These are phyloP conservation scores for Pyrus pyrifolia DNA, from an alignment of 306 rosid species.

Conservation along the genomic window DNA sequence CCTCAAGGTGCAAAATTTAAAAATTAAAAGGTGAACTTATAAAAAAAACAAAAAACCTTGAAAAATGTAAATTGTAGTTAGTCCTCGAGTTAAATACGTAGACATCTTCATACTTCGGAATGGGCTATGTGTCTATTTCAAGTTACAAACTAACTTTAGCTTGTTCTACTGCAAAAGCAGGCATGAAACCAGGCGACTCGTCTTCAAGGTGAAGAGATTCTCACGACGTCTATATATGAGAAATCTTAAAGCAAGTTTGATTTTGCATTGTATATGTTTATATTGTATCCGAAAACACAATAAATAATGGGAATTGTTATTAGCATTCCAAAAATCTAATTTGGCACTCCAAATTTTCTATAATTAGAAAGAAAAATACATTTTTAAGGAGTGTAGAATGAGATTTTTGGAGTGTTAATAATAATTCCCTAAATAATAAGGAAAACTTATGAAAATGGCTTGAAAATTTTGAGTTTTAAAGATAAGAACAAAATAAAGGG, in stretches of 20 bases:
- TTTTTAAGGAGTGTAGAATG: no score
- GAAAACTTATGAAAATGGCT: no score
- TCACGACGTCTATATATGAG: not conserved
- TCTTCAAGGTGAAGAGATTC: constrained; percentile 35
- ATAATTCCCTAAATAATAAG: not conserved
- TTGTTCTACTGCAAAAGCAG: constrained; percentile 22
- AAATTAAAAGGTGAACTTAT: no score
- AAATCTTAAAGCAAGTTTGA: constrained; percentile 36
- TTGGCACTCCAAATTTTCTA: no score
- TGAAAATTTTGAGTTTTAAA: no score
- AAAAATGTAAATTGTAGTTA: not conserved
- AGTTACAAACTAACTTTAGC: constrained; percentile 2
- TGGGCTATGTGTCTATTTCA: constrained; percentile 10
- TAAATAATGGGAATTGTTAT: not conserved
- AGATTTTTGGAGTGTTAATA: no score
- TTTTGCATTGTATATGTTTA: constrained; percentile 21
- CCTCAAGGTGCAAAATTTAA: no score
- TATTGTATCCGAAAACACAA: not conserved
- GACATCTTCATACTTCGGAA: not conserved
- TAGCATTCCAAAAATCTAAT: no score
- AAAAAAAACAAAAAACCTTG: no score
- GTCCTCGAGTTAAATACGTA: not conserved
- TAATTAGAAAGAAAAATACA: no score
- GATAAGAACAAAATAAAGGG: no score
- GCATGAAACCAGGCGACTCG: constrained; percentile 34